phyloP scores from a whole-genome alignment of 2,329 filamentous ascomycete genomes.

The Xylariaceae sp. region DNA sequence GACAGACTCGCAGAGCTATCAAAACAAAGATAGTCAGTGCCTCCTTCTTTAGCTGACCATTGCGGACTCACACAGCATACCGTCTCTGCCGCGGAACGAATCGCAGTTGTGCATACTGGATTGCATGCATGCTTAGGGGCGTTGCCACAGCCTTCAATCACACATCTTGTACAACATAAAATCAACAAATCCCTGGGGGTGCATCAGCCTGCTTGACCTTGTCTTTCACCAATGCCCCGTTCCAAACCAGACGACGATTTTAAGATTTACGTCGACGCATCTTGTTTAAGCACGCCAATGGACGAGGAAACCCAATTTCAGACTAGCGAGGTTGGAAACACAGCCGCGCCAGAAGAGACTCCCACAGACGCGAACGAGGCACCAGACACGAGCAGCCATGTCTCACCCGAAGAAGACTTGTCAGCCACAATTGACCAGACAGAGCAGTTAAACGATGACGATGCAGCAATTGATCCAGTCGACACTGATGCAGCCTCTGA shows the following conservation, averaged over 20 bases:
- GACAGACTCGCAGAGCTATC: constrained; percentile 11
- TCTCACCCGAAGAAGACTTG: background rate
- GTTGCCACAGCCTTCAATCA: constrained; percentile 3
- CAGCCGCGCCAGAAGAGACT: too few species aligned
- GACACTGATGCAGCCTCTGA: background rate
- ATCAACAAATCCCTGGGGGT: constrained; percentile 12
- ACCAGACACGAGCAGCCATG: constrained; percentile 1
- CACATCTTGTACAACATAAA: constrained; percentile 9
- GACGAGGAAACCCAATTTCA: constrained; percentile 33
- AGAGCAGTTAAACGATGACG: constrained; percentile 1
- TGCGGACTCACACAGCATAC: background rate
- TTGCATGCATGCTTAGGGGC: too few species aligned
- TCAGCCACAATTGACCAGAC: background rate
- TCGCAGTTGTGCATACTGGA: background rate
- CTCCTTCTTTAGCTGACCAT: background rate
- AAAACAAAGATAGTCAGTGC: constrained; percentile 1
- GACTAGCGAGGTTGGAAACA: constrained; percentile 19
- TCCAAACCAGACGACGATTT: constrained; percentile 40
- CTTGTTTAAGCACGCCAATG: constrained; percentile 42
- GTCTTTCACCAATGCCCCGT: constrained; percentile 24
- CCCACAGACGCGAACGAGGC: background rate
- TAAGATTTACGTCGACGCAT: constrained; percentile 47
- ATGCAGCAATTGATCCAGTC: background rate
- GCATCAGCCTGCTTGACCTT: constrained; percentile 4
- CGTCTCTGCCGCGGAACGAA: background rate